Percentiles rank a stretch among this genome's conserved stretches.
Conservation (phyloP, 148 eudicot species). For the Bassia scoparia region DNA sequence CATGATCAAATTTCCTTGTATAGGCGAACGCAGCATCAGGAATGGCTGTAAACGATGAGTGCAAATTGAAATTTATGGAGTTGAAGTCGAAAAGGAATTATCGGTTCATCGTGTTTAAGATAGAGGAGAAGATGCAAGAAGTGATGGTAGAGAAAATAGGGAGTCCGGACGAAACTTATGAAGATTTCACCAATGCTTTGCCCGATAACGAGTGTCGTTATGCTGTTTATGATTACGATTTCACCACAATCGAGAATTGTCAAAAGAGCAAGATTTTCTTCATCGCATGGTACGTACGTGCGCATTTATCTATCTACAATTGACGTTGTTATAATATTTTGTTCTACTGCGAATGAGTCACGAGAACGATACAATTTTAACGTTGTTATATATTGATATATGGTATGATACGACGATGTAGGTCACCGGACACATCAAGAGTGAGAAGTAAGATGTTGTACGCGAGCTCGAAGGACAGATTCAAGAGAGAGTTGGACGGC, state of each 20-base stretch:
- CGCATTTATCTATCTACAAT: too few species aligned
- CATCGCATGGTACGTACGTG: slow-evolving; percentile 41
- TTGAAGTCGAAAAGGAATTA: slow-evolving; percentile 37
- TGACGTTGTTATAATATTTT: too few species aligned
- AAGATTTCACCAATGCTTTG: slow-evolving; percentile 39
- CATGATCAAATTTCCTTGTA: neutral
- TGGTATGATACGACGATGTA: slow-evolving; percentile 3
- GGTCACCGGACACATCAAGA: slow-evolving; percentile 44
- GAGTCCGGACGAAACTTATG: slow-evolving; percentile 31
- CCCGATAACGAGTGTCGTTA: slow-evolving; percentile 41
- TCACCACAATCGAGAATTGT: slow-evolving; percentile 37
- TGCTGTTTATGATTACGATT: slow-evolving; percentile 43
- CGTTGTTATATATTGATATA: too few species aligned
- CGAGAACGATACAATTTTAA: too few species aligned
- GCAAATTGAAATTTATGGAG: slow-evolving; percentile 43
- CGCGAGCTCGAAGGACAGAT: slow-evolving; percentile 47
- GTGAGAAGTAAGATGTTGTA: slow-evolving; percentile 52
- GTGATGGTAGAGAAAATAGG: slow-evolving; percentile 41
- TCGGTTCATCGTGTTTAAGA: slow-evolving; percentile 38
- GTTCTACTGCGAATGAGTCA: too few species aligned
- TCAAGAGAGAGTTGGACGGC: slow-evolving; percentile 45
- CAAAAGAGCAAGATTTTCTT: slow-evolving; percentile 53
- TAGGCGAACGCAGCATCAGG: slow-evolving; percentile 47
- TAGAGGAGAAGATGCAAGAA: slow-evolving; percentile 39
- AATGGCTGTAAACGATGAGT: slow-evolving; percentile 48